Percentiles rank a stretch among this genome's conserved stretches.
Evolutionary conservation across 2,329 filamentous ascomycete genomes (phyloP).

Genomic region (Cercospora beticola): DNA sequence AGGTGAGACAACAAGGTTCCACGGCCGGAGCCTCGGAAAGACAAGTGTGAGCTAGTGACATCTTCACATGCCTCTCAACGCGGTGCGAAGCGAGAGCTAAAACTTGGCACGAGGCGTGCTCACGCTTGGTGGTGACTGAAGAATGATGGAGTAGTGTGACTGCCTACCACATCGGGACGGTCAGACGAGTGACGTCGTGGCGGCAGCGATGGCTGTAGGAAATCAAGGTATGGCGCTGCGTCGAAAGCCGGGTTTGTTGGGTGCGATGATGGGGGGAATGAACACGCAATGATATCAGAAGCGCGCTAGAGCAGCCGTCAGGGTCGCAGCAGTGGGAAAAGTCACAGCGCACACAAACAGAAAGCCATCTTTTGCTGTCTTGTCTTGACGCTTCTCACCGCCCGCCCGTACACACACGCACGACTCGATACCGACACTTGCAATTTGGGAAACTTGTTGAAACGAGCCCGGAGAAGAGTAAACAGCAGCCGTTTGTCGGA

Average conservation of each 20-base stretch:
- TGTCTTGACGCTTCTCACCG: neutral
- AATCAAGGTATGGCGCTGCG: neutral
- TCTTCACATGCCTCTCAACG: slow-evolving; percentile 12
- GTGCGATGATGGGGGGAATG: neutral
- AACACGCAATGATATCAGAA: slow-evolving; percentile 2
- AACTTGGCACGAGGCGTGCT: slow-evolving; percentile 8
- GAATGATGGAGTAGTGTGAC: slow-evolving; percentile 16
- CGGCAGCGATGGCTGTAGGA: neutral
- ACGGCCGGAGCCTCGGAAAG: slow-evolving; percentile 5
- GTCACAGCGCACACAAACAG: neutral
- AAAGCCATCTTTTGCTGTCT: neutral
- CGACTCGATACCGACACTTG: neutral
- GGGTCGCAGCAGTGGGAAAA: neutral
- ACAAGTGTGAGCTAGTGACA: neutral
- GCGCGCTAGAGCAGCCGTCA: neutral
- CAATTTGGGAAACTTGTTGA: neutral
- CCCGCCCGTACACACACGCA: neutral
- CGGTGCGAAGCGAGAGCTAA: neutral
- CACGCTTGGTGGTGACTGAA: neutral
- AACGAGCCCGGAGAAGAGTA: neutral
- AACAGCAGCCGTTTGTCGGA: neutral
- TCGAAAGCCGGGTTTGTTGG: neutral
- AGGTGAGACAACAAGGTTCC: slow-evolving; percentile 1
- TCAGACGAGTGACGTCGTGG: slow-evolving; percentile 1
- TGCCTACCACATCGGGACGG: slow-evolving; percentile 4